Evolutionary conservation across 257 asterid genomes (phyloP), one percentile per base, ranked within the genome.

Genomic region (Euphrasia confusa): DNA sequence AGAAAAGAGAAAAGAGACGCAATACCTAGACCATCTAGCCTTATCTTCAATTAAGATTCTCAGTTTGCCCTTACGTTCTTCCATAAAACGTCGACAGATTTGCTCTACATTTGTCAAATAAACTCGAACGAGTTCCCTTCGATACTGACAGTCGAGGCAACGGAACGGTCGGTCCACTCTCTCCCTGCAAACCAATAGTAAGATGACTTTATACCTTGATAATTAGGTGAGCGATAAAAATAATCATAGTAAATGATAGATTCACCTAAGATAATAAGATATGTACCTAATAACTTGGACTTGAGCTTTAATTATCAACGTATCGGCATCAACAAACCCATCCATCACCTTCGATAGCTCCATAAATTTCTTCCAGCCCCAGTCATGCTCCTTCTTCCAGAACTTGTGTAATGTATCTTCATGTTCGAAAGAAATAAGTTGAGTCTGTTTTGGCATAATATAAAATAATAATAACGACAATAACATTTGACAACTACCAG

Each of bases 291-390:
- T 87, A 61, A 90, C 96, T 83, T 91, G 98, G 63, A 91, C 96
- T 81, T 91, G 95, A 71, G 96, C 98, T 83, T 86, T 86, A 64
- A 91, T 88, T 52, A 83, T 83, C 78, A 91, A 76, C 39, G 94
- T 81, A 70, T 88, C 98, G 68, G 87, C 83, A 54, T 91, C 98
- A 65, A 91, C 69, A 78, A 88, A 91, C 14, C 95, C 98, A 59
- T 88, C 98, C 58, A 69, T 45, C 71, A 91, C 88, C 74, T 91
- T 91, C 33, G 96, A 81, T 10, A 85, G 86, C 87, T 91, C 98
- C 96, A 91, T 88, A 81, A 91, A 91, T 81, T 91, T 91, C 82
- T 91, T 91, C 98, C 98, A 91, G 45, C 98, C 98, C 98, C 96
- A 91, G 79, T 91, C 98, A 75, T 91, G 98, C 75, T 91, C 98